A percentile compares a stretch with the other conserved stretches of the same genome.
Evolutionary conservation across 1,284 basidiomycete genomes (phyloP).

Genomic region (Ustilago lituana): DNA sequence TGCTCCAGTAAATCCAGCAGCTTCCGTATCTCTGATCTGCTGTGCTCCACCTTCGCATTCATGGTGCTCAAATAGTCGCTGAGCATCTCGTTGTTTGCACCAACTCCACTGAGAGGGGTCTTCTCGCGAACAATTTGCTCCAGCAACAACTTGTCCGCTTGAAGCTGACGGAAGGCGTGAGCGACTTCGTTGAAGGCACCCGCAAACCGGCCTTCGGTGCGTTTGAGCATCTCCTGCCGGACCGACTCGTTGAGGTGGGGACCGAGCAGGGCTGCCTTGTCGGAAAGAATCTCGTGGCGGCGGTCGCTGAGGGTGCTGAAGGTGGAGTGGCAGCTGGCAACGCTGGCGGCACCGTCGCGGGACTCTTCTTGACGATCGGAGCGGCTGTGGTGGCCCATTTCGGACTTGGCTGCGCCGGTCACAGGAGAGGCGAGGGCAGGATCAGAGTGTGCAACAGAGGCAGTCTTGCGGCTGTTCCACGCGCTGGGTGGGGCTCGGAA

Average conservation of each 20-base stretch:
- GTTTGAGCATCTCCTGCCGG: constrained; percentile 40
- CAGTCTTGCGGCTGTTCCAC: constrained; percentile 12
- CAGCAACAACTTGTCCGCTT: constrained; percentile 54
- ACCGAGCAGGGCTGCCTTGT: constrained; percentile 29
- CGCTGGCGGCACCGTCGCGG: constrained; percentile 14
- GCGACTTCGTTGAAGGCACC: constrained; percentile 57
- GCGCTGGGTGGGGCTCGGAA: constrained; percentile 17
- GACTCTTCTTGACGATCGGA: background rate
- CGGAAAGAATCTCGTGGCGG: constrained; percentile 44
- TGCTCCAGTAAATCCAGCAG: constrained; percentile 59
- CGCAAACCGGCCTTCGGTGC: constrained; percentile 51
- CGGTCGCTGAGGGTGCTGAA: constrained; percentile 37
- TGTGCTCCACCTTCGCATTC: constrained; percentile 48
- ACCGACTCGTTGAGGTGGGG: constrained; percentile 19
- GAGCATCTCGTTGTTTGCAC: constrained; percentile 41
- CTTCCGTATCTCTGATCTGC: constrained; percentile 51
- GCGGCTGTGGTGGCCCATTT: constrained; percentile 10
- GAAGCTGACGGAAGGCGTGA: constrained; percentile 56
- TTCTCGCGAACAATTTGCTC: constrained; percentile 57
- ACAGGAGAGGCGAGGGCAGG: background rate
- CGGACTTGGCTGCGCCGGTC: constrained; percentile 9
- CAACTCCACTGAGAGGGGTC: constrained; percentile 51
- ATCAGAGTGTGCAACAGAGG: background rate
- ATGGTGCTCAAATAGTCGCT: constrained; percentile 45
- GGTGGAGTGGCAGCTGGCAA: constrained; percentile 26